phyloP scores from a whole-genome alignment of 2,329 filamentous ascomycete genomes.

The Pyrenophora graminea region DNA sequence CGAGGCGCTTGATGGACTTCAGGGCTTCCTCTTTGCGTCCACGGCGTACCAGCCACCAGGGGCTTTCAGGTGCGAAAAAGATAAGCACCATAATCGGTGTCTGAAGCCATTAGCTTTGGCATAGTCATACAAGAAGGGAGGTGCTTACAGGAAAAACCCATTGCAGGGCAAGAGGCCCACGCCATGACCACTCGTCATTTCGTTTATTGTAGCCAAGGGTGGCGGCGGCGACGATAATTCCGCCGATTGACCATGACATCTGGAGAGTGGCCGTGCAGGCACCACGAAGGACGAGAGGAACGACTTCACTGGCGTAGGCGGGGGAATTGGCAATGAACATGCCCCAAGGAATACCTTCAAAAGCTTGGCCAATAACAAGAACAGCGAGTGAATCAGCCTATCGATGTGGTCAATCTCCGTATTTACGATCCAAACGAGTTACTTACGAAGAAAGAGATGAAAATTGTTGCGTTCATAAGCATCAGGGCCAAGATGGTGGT shows the following conservation, averaged over 20 bases:
- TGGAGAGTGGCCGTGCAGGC: conserved; percentile 64
- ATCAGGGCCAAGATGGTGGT: conserved; percentile 59
- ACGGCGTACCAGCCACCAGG: conserved; percentile 49
- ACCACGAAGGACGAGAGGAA: conserved; percentile 61
- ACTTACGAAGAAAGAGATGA: conserved; percentile 60
- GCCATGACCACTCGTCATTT: conserved; percentile 29
- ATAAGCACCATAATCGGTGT: conserved; percentile 50
- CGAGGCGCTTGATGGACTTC: conserved; percentile 56
- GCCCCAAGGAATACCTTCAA: conserved; percentile 67
- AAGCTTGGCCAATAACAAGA: conserved; percentile 58
- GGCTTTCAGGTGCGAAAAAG: conserved; percentile 49
- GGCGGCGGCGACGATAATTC: conserved; percentile 63
- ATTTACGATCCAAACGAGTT: not conserved
- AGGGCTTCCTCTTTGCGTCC: conserved; percentile 49
- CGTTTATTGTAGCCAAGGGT: conserved; percentile 57
- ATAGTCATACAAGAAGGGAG: conserved; percentile 47
- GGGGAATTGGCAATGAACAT: conserved; percentile 67
- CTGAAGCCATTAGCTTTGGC: conserved; percentile 64
- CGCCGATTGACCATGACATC: conserved; percentile 67
- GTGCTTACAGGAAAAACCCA: conserved; percentile 48
- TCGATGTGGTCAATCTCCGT: not conserved
- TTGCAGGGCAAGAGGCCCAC: conserved; percentile 39
- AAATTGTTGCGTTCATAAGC: conserved; percentile 62
- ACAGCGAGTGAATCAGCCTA: conserved; percentile 50
- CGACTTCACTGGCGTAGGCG: conserved; percentile 64